These are phyloP conservation scores for Craspedostauros australis DNA, from an alignment of 108 stramenopile genomes.

Conservation along the genomic window DNA sequence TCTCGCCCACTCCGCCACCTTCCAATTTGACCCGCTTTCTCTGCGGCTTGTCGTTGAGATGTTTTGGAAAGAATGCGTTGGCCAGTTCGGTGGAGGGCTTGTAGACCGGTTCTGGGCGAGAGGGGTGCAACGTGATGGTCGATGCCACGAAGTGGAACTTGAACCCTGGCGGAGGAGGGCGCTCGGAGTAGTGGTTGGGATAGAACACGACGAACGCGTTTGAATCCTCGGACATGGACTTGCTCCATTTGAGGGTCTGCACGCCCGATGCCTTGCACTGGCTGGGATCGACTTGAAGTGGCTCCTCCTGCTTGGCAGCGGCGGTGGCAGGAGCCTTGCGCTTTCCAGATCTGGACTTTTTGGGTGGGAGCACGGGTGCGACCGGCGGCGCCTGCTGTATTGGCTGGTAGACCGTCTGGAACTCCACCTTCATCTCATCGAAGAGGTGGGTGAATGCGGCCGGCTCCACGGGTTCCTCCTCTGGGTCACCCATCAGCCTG, in stretches of 20 bases:
- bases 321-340: constrained; percentile 9
- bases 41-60: background rate
- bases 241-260: constrained; percentile 26
- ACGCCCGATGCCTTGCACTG: constrained; percentile 16
- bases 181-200: constrained; percentile 26
- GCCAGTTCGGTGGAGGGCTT: constrained; percentile 43
- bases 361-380: constrained; percentile 3
- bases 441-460: constrained; percentile 71
- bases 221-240: constrained; percentile 33
- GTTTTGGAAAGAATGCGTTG: constrained; percentile 56
- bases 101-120: constrained; percentile 24
- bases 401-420: constrained; percentile 46
- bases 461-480: constrained; percentile 48
- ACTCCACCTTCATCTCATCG: constrained; percentile 51
- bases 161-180: constrained; percentile 26
- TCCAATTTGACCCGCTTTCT: background rate
- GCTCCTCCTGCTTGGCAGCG: constrained; percentile 4
- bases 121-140: constrained; percentile 36
- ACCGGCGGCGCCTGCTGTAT: background rate
- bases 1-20: background rate
- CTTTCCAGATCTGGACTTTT: constrained; percentile 26
- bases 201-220: constrained; percentile 54
- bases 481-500: constrained; percentile 31
- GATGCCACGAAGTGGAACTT: constrained; percentile 42
- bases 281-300: constrained; percentile 11